phyloP scores from a whole-genome alignment of 768 basidiomycete genomes.

The Tricholoma furcatifolium region DNA sequence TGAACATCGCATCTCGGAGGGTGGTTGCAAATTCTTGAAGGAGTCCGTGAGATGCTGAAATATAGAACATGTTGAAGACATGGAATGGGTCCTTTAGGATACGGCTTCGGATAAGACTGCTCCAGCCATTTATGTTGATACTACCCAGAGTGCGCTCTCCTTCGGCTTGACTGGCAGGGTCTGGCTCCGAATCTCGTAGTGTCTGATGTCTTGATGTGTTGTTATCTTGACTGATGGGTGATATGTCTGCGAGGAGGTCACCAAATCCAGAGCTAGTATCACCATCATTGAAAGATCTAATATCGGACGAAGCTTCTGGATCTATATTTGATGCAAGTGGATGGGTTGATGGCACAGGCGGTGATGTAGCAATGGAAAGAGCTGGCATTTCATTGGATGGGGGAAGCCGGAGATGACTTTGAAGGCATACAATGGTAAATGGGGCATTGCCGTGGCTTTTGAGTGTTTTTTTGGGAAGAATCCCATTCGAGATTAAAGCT shows the following conservation, averaged over 20 bases:
- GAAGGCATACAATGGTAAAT: background rate
- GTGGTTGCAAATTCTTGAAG: conserved; percentile 19
- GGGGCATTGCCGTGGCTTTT: background rate
- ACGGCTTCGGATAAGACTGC: background rate
- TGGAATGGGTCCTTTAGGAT: conserved; percentile 25
- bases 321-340: background rate
- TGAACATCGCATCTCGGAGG: conserved; percentile 25
- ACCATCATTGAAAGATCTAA: background rate
- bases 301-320: too few relatives aligned
- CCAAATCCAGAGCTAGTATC: too few relatives aligned
- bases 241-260: too few relatives aligned
- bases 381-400: too few relatives aligned
- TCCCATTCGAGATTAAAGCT: background rate
- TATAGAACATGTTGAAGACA: conserved; percentile 26
- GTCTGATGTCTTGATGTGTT: too few relatives aligned
- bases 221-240: too few relatives aligned
- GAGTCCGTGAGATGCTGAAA: conserved; percentile 21
- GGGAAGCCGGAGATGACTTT: background rate
- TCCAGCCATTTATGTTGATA: background rate
- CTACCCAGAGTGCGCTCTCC: background rate
- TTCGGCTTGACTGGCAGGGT: background rate
- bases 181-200: background rate
- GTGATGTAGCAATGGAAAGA: background rate
- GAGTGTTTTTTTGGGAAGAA: background rate
- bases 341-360: background rate